Evolutionary conservation across 2,329 filamentous ascomycete genomes (phyloP).

Genomic region (Cadophora luteo-olivacea): DNA sequence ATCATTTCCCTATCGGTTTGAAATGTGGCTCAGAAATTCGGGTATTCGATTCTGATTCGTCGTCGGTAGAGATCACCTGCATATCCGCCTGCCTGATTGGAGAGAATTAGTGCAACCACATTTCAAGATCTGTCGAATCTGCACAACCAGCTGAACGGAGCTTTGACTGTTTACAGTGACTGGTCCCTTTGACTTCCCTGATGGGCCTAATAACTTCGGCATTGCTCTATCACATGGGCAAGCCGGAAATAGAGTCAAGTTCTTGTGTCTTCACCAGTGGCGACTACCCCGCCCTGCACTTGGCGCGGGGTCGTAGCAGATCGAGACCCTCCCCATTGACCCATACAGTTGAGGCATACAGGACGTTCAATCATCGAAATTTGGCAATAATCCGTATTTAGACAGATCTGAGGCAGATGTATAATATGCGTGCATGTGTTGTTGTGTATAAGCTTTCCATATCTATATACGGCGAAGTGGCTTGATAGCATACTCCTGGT

Average conservation of each 20-base stretch:
- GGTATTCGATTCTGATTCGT: conserved; percentile 9
- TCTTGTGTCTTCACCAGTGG: not conserved
- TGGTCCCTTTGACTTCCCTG: not conserved
- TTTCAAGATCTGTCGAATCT: not conserved
- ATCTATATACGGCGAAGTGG: too few relatives aligned
- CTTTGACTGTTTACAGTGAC: not conserved
- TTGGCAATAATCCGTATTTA: not conserved
- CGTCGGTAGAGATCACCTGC: conserved; percentile 3
- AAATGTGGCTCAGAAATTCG: conserved; percentile 1
- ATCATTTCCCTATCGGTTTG: conserved; percentile 10
- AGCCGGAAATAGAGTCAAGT: not conserved
- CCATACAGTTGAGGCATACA: not conserved
- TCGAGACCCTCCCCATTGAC: not conserved
- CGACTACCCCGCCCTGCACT: not conserved
- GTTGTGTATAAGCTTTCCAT: too few relatives aligned
- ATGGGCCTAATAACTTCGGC: not conserved
- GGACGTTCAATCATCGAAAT: not conserved
- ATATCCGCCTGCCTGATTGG: conserved; percentile 13
- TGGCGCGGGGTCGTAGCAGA: not conserved
- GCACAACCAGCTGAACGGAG: not conserved
- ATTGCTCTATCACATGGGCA: not conserved
- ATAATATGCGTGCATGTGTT: not conserved
- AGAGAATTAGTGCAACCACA: not conserved
- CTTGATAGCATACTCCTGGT: too few relatives aligned
- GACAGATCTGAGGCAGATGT: not conserved